Percentiles rank a stretch among this genome's conserved stretches.
Conservation (phyloP, 139 green algal genomes). For the Closterium sp. region DNA sequence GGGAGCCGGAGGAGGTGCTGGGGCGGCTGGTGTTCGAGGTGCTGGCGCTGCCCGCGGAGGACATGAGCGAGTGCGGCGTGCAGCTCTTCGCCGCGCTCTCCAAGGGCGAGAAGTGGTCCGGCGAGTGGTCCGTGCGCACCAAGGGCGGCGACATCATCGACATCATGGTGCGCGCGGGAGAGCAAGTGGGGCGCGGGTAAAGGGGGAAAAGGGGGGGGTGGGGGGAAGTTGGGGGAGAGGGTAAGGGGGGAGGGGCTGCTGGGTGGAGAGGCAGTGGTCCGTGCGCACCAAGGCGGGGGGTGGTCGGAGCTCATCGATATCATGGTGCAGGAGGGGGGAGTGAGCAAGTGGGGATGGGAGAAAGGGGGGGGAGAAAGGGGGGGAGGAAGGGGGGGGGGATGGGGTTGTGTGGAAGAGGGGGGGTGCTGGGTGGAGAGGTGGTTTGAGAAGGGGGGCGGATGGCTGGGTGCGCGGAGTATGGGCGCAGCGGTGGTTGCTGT, state of each 20-base stretch:
- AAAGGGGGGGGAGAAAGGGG: too few relatives aligned
- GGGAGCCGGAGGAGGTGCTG: constrained; percentile 13
- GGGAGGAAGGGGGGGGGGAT: too few relatives aligned
- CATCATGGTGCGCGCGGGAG: constrained; percentile 18
- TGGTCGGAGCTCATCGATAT: background rate
- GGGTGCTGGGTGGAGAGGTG: background rate
- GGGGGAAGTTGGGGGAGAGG: background rate
- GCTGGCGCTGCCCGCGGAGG: background rate
- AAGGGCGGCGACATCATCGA: background rate
- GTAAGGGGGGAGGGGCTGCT: background rate
- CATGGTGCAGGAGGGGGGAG: background rate
- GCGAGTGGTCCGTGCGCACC: constrained; percentile 16
- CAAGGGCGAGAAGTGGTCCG: constrained; percentile 13
- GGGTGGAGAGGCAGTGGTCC: constrained; percentile 13
- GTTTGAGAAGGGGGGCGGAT: too few relatives aligned
- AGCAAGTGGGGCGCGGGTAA: too few relatives aligned
- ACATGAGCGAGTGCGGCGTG: background rate
- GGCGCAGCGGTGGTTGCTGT: too few relatives aligned
- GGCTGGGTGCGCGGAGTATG: too few relatives aligned
- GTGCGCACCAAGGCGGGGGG: background rate
- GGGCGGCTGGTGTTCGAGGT: constrained; percentile 4
- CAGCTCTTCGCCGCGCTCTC: constrained; percentile 20
- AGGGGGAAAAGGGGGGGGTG: too few relatives aligned
- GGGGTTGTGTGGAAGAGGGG: background rate
- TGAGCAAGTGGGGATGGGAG: too few relatives aligned